These are phyloP conservation scores for Cladosporium sphaerospermum DNA, from an alignment of 2,329 filamentous ascomycete species.

Conservation along the genomic window DNA sequence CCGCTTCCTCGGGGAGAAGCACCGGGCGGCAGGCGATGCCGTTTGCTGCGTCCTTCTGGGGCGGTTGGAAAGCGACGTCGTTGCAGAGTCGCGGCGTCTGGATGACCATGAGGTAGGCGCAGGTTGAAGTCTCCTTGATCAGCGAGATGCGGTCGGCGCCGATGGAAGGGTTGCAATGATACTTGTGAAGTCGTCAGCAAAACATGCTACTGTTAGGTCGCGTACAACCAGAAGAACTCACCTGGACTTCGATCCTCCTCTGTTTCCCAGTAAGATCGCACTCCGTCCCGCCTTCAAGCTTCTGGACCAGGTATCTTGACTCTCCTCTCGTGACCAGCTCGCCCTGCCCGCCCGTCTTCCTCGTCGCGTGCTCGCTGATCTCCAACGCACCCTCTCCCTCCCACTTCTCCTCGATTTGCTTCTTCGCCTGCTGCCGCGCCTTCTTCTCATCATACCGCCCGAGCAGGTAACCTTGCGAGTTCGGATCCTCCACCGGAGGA, in stretches of 20 bases:
- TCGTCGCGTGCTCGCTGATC: slow-evolving; percentile 24
- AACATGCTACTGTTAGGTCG: neutral
- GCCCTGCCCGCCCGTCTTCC: slow-evolving; percentile 44
- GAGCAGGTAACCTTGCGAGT: slow-evolving; percentile 69
- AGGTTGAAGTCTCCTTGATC: slow-evolving; percentile 90
- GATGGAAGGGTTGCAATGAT: slow-evolving; percentile 70
- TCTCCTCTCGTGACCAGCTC: slow-evolving; percentile 72
- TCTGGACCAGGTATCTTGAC: slow-evolving; percentile 79
- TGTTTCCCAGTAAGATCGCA: slow-evolving; percentile 81
- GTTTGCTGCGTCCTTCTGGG: slow-evolving; percentile 69
- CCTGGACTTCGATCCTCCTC: slow-evolving; percentile 76
- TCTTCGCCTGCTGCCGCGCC: slow-evolving; percentile 23
- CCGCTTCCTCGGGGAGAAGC: slow-evolving; percentile 49
- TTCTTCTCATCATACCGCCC: slow-evolving; percentile 50
- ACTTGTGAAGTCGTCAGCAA: slow-evolving; percentile 36
- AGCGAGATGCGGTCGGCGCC: slow-evolving; percentile 71
- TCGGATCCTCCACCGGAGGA: slow-evolving; percentile 70
- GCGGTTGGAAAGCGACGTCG: slow-evolving; percentile 79
- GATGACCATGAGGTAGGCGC: slow-evolving; percentile 87
- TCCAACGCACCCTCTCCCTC: slow-evolving; percentile 24
- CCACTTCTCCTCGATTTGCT: slow-evolving; percentile 23
- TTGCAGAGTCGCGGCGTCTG: slow-evolving; percentile 83
- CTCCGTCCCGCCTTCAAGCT: slow-evolving; percentile 68
- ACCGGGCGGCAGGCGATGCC: slow-evolving; percentile 71
- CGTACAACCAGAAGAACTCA: slow-evolving; percentile 19